Conservation (phyloP, 1,139 yeast genomes). For the Candida sp. region DNA sequence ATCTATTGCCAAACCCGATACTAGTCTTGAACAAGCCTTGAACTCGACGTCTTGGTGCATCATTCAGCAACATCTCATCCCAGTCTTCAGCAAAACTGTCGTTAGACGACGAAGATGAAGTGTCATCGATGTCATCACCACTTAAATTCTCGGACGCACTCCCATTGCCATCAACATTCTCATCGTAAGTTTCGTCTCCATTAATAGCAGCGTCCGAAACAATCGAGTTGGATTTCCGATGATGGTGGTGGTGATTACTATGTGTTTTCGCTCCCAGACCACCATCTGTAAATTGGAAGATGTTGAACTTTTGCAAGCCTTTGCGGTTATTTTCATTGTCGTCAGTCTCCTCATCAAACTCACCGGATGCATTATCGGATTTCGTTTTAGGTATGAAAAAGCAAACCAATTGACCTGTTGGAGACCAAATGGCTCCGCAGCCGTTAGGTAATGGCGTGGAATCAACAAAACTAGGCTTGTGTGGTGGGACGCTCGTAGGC, state of each 20-base stretch:
- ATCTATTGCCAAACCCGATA: conserved; percentile 43
- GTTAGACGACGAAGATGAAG: conserved; percentile 32
- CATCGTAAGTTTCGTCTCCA: conserved; percentile 4
- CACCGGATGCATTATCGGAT: conserved; percentile 3
- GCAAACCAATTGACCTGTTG: conserved; percentile 78
- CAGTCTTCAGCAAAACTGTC: conserved; percentile 57
- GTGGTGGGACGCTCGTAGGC: background rate
- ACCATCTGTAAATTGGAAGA: conserved; percentile 44
- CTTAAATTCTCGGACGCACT: conserved; percentile 6
- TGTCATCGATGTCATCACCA: conserved; percentile 20
- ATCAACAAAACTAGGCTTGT: conserved; percentile 44
- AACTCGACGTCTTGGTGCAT: conserved; percentile 45
- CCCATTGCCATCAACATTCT: conserved; percentile 14
- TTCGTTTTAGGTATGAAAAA: conserved; percentile 70
- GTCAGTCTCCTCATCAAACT: conserved; percentile 22
- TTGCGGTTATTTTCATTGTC: conserved; percentile 19
- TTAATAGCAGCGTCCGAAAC: conserved; percentile 11
- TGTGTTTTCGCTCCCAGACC: conserved; percentile 32
- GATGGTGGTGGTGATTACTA: conserved; percentile 16
- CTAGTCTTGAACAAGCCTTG: conserved; percentile 50
- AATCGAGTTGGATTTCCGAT: conserved; percentile 16
- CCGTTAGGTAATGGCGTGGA: conserved; percentile 93
- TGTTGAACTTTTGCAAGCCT: conserved; percentile 35
- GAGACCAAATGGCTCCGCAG: conserved; percentile 91
- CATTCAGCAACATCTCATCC: conserved; percentile 52